Percentiles rank a stretch among this genome's conserved stretches.
These are phyloP conservation scores for Penicillium hordei DNA, from an alignment of 2,329 filamentous ascomycete genomes.

Conservation along the genomic window DNA sequence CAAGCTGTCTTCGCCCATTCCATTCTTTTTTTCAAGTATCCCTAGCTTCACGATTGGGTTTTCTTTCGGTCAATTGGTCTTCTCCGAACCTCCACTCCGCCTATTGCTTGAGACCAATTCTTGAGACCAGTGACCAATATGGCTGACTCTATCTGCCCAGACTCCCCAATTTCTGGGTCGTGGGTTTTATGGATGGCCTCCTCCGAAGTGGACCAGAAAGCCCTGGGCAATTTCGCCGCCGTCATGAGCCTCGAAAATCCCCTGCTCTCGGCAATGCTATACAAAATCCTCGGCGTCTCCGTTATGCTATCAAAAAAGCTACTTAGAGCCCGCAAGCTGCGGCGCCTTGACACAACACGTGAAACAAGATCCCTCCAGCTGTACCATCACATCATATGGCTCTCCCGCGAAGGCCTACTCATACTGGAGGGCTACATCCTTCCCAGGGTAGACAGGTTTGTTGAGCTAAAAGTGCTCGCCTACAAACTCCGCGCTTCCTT, in stretches of 20 bases:
- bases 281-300: conserved; percentile 87
- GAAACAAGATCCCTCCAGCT: conserved; percentile 78
- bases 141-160: conserved; percentile 31
- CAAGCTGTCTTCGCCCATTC: conserved; percentile 12
- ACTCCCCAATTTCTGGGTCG: conserved; percentile 32
- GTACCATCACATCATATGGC: conserved; percentile 91
- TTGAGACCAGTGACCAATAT: conserved; percentile 10
- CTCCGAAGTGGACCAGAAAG: conserved; percentile 96
- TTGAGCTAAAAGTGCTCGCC: conserved; percentile 82
- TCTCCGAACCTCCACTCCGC: not conserved
- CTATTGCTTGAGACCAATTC: not conserved
- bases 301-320: conserved; percentile 84
- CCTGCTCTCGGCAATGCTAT: conserved; percentile 72
- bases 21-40: not conserved
- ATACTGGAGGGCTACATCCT: conserved; percentile 85
- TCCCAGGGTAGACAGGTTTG: conserved; percentile 75
- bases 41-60: not conserved
- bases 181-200: conserved; percentile 73
- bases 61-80: not conserved
- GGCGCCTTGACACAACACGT: conserved; percentile 74
- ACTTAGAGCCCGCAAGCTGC: conserved; percentile 76
- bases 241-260: conserved; percentile 75
- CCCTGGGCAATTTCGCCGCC: conserved; percentile 83
- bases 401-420: conserved; percentile 84
- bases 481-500: conserved; percentile 93